Percentiles rank a stretch among this genome's conserved stretches.
phyloP scores from a whole-genome alignment of 2,329 filamentous ascomycete species.

The Fusarium clavum region DNA sequence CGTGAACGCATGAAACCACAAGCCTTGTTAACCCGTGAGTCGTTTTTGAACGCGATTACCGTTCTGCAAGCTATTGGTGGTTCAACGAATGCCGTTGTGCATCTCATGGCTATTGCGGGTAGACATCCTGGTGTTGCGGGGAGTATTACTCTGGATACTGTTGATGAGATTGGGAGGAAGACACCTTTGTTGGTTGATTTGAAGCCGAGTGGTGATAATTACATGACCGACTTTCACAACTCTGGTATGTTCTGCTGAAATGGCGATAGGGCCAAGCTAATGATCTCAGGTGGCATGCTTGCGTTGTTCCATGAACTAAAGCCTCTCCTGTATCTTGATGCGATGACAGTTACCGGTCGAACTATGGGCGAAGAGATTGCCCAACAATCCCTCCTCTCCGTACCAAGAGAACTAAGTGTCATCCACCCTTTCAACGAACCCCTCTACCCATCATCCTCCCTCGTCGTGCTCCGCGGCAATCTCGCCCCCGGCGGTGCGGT shows the following conservation, averaged over 20 bases:
- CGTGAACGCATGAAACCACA: constrained; percentile 76
- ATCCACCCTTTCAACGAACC: constrained; percentile 74
- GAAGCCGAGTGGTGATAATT: constrained; percentile 86
- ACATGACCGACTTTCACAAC: constrained; percentile 91
- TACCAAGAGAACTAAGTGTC: constrained; percentile 53
- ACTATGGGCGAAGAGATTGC: constrained; percentile 85
- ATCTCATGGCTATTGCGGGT: constrained; percentile 86
- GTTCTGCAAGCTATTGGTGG: constrained; percentile 89
- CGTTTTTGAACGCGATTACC: constrained; percentile 86
- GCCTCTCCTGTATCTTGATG: constrained; percentile 79
- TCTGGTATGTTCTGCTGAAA: neutral
- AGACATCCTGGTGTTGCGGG: constrained; percentile 74
- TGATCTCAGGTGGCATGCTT: constrained; percentile 69
- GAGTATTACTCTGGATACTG: constrained; percentile 76
- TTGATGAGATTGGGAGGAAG: constrained; percentile 80
- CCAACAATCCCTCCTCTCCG: constrained; percentile 69
- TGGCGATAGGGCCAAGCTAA: too few species aligned
- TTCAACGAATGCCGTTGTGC: constrained; percentile 86
- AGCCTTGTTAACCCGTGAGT: constrained; percentile 76
- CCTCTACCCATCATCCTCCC: constrained; percentile 80
- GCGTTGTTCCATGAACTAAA: constrained; percentile 83
- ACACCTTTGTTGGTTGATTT: constrained; percentile 87
- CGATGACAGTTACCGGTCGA: constrained; percentile 84
- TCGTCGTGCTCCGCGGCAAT: constrained; percentile 86
- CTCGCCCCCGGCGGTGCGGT: constrained; percentile 86